Conservation (phyloP, 148 eudicot species). For the Rhododendron mucronatum region DNA sequence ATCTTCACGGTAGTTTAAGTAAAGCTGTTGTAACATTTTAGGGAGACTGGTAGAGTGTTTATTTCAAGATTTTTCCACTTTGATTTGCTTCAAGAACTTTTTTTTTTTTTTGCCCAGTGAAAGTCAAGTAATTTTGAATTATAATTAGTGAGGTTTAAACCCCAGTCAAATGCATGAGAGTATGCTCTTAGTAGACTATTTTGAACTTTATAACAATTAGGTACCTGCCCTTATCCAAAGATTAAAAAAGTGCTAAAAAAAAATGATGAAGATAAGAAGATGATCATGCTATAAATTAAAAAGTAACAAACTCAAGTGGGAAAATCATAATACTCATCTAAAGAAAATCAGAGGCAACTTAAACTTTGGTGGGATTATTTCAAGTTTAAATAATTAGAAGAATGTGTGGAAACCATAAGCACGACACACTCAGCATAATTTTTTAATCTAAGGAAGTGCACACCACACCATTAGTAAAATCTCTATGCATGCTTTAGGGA, state of each 20-base stretch:
- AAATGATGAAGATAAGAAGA: not conserved
- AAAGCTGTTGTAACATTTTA: not conserved
- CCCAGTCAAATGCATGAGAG: not conserved
- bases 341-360: not conserved
- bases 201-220: not conserved
- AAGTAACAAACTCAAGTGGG: not conserved
- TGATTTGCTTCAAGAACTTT: not conserved
- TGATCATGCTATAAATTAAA: not conserved
- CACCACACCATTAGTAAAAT: not conserved
- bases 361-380: not conserved
- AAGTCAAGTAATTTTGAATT: not conserved
- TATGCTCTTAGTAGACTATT: not conserved
- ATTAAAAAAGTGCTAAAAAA: not conserved
- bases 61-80: not conserved
- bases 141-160: not conserved
- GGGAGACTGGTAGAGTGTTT: not conserved
- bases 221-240: not conserved
- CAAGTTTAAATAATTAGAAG: not conserved
- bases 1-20: not conserved
- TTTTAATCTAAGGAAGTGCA: not conserved
- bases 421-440: not conserved
- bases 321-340: not conserved
- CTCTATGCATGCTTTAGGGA: not conserved
- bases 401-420: constrained; percentile 1
- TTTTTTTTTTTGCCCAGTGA: not conserved